Conservation (phyloP, 1,284 basidiomycete genomes). For the Bjerkandera adusta region DNA sequence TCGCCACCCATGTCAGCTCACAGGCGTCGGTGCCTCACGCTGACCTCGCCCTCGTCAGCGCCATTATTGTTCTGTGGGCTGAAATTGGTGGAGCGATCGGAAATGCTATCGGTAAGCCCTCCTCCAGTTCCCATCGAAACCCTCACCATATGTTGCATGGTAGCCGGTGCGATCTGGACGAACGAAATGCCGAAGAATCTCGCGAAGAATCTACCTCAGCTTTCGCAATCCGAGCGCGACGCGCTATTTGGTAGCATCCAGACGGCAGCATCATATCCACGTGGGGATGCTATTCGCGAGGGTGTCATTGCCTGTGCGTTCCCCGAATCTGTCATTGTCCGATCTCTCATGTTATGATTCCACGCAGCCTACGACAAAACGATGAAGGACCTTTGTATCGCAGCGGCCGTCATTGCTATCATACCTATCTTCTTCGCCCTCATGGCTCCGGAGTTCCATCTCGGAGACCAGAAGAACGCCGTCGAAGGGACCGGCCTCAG, state of each 20-base stretch:
- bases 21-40: constrained; percentile 76
- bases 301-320: constrained; percentile 61
- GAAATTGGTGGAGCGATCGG: constrained; percentile 82
- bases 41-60: constrained; percentile 81
- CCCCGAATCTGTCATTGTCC: too few relatives aligned
- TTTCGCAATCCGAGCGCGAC: constrained; percentile 34
- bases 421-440: constrained; percentile 24
- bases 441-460: constrained; percentile 27
- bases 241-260: constrained; percentile 50
- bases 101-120: constrained; percentile 48
- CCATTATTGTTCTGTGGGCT: constrained; percentile 75
- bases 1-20: constrained; percentile 69
- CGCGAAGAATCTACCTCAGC: constrained; percentile 45
- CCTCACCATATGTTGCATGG: constrained; percentile 25
- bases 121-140: constrained; percentile 60
- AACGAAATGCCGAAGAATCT: constrained; percentile 59
- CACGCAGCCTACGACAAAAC: constrained; percentile 54
- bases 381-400: constrained; percentile 52
- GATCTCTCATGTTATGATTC: neutral
- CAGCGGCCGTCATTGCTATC: constrained; percentile 27
- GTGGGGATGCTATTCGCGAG: constrained; percentile 50
- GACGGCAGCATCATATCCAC: constrained; percentile 40
- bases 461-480: constrained; percentile 28
- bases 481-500: too few relatives aligned
- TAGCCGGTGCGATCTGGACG: constrained; percentile 61